These are phyloP conservation scores for Mimosa bimucronata DNA, from an alignment of 306 rosid genomes.

Conservation along the genomic window DNA sequence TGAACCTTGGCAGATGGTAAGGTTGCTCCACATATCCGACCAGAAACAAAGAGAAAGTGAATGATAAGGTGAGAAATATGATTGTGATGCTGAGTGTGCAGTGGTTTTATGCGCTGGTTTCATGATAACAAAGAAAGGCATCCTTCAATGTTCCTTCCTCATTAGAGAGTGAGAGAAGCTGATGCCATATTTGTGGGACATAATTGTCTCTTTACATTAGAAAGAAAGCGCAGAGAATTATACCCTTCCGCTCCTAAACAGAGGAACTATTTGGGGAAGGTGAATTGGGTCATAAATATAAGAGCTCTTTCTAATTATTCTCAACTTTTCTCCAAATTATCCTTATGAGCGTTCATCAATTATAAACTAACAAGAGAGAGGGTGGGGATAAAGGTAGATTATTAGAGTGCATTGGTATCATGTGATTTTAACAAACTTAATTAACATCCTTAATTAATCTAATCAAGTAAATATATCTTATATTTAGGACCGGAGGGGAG, in stretches of 20 bases:
- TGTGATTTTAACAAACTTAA: no score
- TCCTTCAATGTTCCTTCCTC: background rate
- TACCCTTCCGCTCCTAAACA: no score
- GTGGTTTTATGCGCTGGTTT: slow-evolving; percentile 41
- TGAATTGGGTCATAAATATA: no score
- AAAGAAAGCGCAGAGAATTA: slow-evolving; percentile 5
- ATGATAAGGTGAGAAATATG: slow-evolving; percentile 13
- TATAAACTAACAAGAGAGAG: no score
- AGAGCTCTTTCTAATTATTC: no score
- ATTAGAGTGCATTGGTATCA: no score
- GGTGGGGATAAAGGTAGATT: no score
- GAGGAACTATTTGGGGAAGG: no score
- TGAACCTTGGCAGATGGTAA: background rate
- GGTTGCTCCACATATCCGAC: slow-evolving; percentile 1
- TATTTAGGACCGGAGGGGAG: background rate
- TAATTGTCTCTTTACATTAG: background rate
- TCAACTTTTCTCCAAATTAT: no score
- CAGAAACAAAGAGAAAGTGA: slow-evolving; percentile 20
- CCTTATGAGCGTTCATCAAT: no score
- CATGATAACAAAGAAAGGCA: slow-evolving; percentile 30
- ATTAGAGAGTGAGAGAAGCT: background rate
- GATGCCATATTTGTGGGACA: slow-evolving; percentile 30
- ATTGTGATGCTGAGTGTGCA: background rate
- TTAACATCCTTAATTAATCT: no score
- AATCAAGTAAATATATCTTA: no score